These are phyloP conservation scores for Coniochaeta pulveracea DNA, from an alignment of 2,329 filamentous ascomycete species.

Conservation along the genomic window DNA sequence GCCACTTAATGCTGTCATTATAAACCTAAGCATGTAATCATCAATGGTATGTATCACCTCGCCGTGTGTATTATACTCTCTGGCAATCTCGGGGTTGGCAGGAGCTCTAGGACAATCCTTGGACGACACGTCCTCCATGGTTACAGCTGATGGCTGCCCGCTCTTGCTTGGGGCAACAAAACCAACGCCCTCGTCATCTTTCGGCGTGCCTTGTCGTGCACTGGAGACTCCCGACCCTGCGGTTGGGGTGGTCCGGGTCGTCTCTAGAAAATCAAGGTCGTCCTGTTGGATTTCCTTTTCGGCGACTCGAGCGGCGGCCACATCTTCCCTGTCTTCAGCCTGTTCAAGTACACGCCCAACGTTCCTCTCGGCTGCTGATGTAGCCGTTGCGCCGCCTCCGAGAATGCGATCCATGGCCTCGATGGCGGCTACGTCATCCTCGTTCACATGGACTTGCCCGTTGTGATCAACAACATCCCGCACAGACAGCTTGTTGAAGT, in stretches of 20 bases:
- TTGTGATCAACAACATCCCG: constrained; percentile 53
- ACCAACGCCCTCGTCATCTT: constrained; percentile 20
- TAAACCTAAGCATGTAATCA: constrained; percentile 62
- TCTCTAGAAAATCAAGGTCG: constrained; percentile 71
- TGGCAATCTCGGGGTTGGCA: constrained; percentile 22
- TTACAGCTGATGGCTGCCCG: constrained; percentile 20
- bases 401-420: constrained; percentile 81
- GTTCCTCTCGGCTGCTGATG: constrained; percentile 46
- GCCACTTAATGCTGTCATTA: constrained; percentile 49
- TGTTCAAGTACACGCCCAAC: constrained; percentile 70
- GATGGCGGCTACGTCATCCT: constrained; percentile 60
- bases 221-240: constrained; percentile 36
- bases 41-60: constrained; percentile 52
- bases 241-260: constrained; percentile 15
- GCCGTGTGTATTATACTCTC: constrained; percentile 51
- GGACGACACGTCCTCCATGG: constrained; percentile 22
- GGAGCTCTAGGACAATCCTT: constrained; percentile 8
- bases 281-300: constrained; percentile 84
- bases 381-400: constrained; percentile 49
- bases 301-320: constrained; percentile 74
- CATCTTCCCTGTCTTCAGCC: constrained; percentile 87
- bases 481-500: constrained; percentile 70
- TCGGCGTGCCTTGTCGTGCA: constrained; percentile 38
- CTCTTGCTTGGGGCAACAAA: constrained; percentile 7
- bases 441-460: constrained; percentile 32